Conservation (phyloP, 2,329 filamentous ascomycete species). For the Pseudopithomyces chartarum region DNA sequence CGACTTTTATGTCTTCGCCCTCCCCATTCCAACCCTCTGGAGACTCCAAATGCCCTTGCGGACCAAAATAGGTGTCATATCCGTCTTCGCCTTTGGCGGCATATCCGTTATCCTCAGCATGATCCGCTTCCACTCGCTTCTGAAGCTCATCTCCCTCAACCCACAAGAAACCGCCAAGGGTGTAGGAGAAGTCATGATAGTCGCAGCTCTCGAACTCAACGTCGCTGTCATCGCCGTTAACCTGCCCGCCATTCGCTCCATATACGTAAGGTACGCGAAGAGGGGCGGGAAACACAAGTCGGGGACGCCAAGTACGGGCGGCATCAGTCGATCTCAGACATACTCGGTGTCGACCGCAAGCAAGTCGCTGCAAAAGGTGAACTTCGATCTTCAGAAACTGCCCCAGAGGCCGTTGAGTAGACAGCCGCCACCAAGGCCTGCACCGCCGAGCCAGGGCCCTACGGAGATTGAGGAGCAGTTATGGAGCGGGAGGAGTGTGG, state of each 20-base stretch:
- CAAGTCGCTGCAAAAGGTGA: background rate
- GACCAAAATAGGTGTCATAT: constrained; percentile 1
- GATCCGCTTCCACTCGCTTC: constrained; percentile 8
- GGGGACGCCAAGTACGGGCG: background rate
- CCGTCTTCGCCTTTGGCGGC: constrained; percentile 6
- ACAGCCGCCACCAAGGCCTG: background rate
- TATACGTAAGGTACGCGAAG: background rate
- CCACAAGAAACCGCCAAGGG: background rate
- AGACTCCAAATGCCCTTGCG: constrained; percentile 3
- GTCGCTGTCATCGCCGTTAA: constrained; percentile 9
- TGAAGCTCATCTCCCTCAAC: background rate
- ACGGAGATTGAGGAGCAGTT: background rate
- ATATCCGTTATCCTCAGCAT: constrained; percentile 7
- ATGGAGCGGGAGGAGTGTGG: background rate
- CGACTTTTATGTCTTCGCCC: background rate
- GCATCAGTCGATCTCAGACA: background rate
- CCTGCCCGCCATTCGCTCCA: background rate
- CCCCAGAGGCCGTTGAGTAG: background rate
- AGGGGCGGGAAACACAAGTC: background rate
- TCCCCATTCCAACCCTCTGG: background rate
- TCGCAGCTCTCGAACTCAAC: constrained; percentile 8
- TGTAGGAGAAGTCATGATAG: constrained; percentile 10
- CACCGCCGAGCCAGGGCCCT: background rate
- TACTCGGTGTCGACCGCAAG: background rate
- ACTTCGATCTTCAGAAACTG: background rate